Percentiles rank a stretch among this genome's conserved stretches.
Conservation (phyloP, 2,329 filamentous ascomycete genomes). For the Fusarium goolgardi region DNA sequence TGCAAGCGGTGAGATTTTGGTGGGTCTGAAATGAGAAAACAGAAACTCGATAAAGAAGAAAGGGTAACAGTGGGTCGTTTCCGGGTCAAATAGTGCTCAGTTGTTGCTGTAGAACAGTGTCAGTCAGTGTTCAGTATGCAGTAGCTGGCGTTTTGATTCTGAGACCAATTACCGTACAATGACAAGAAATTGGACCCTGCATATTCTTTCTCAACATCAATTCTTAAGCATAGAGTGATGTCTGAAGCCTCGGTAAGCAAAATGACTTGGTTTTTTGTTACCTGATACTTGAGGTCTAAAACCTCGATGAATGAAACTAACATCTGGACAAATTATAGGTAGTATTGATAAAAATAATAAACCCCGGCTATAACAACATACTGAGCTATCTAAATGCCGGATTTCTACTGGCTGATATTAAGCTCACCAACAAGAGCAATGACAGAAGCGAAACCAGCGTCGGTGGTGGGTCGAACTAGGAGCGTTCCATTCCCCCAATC, state of each 20-base stretch:
- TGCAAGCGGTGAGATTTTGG: not conserved
- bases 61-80: fast-evolving
- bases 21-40: not conserved
- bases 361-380: not conserved
- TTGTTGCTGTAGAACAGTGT: not conserved
- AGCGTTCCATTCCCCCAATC: slow-evolving; percentile 13
- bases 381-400: not conserved
- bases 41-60: not conserved
- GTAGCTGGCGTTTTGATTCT: no score
- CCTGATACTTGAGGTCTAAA: no score
- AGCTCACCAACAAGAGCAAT: slow-evolving; percentile 37
- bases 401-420: slow-evolving; percentile 9
- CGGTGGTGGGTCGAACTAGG: slow-evolving; percentile 22
- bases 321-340: not conserved
- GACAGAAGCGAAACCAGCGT: slow-evolving; percentile 37
- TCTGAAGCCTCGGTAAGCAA: no score
- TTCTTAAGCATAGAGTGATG: no score
- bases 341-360: no score
- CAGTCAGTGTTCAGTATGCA: not conserved
- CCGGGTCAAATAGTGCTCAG: no score
- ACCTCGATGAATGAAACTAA: no score
- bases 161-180: no score
- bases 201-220: no score
- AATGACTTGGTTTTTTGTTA: no score
- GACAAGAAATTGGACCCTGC: no score